phyloP scores from a whole-genome alignment of 805 yeast genomes.

The Wickerhamomyces rabaulensis region DNA sequence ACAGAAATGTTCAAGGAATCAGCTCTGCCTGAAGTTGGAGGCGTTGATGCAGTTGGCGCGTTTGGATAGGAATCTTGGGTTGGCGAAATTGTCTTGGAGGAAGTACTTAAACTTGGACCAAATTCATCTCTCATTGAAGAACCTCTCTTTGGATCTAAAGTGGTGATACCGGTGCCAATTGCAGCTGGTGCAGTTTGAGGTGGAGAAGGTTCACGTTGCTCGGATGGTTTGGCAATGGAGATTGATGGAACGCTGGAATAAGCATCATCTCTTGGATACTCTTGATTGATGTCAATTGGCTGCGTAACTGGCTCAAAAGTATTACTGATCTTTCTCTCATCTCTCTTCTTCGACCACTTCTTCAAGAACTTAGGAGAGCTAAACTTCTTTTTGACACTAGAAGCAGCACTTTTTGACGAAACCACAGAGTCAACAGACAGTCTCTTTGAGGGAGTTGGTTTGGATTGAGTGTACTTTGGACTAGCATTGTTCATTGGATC shows the following conservation, averaged over 20 bases:
- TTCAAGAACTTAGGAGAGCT: slow-evolving; percentile 20
- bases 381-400: slow-evolving; percentile 1
- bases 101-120: neutral
- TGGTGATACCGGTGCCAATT: neutral
- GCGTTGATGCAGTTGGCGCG: neutral
- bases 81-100: neutral
- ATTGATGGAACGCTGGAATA: neutral
- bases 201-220: neutral
- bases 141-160: neutral
- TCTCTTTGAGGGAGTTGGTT: neutral
- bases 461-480: neutral
- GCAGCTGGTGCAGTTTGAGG: neutral
- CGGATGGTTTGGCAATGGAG: neutral
- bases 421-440: neutral
- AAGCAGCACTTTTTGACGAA: neutral
- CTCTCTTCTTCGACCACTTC: slow-evolving; percentile 18
- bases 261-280: neutral
- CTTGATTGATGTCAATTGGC: slow-evolving; percentile 4
- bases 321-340: slow-evolving; percentile 10
- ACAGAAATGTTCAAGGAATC: neutral
- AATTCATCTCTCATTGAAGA: neutral
- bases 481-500: neutral
- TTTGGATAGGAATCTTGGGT: neutral
- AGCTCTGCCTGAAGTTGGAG: neutral
- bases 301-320: slow-evolving; percentile 14